A percentile compares a stretch with the other conserved stretches of the same genome.
phyloP scores from a whole-genome alignment of 2,329 filamentous ascomycete species.

The Colletotrichum viniferum region DNA sequence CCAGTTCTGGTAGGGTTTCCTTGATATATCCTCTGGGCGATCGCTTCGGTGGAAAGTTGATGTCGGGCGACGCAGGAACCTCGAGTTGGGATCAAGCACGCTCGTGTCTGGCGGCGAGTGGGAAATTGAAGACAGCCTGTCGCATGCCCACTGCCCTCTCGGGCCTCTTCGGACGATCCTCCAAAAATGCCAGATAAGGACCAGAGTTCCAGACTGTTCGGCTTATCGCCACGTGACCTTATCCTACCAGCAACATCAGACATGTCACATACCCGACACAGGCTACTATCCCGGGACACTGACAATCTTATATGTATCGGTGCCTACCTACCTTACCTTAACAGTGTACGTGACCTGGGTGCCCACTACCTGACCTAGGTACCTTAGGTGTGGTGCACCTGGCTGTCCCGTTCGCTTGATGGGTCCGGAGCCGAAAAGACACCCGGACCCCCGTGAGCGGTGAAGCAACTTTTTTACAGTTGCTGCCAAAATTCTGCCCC shows the following conservation, averaged over 20 bases:
- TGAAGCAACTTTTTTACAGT: conserved; percentile 10
- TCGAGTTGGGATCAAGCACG: neutral
- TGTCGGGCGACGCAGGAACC: neutral
- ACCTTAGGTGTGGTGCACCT: too few species aligned
- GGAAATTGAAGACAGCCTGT: conserved; percentile 9
- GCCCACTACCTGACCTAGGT: neutral
- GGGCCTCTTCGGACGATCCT: neutral
- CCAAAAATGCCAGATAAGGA: conserved; percentile 10
- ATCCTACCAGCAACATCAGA: neutral
- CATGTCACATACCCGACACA: neutral
- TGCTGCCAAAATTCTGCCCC: conserved; percentile 5
- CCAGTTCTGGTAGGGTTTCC: neutral
- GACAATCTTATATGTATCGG: neutral
- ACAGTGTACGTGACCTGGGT: neutral
- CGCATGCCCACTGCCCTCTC: neutral
- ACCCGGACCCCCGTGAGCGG: neutral
- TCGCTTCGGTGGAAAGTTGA: neutral
- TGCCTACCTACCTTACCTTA: neutral
- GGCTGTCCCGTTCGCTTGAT: neutral
- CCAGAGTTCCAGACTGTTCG: neutral
- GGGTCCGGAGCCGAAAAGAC: neutral
- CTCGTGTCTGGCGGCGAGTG: neutral
- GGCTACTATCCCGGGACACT: neutral
- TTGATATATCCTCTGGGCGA: neutral
- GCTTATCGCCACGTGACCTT: conserved; percentile 8